phyloP scores from a whole-genome alignment of 352 stramenopile species.

The Phytopythium litorale region DNA sequence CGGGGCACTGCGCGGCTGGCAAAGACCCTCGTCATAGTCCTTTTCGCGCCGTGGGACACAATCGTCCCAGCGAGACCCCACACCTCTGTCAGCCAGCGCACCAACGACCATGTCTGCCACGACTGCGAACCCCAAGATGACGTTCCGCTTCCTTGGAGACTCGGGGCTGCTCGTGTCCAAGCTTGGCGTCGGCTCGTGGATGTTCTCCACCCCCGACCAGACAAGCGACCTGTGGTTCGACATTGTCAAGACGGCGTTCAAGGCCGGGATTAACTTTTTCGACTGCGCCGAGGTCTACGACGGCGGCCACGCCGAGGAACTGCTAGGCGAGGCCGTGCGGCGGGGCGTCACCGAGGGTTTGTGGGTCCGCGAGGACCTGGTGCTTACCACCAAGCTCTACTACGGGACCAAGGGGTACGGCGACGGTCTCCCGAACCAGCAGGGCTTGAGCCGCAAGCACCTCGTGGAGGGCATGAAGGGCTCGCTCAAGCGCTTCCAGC shows the following conservation, averaged over 20 bases:
- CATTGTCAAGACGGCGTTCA: not conserved
- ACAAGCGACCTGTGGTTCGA: conserved; percentile 10
- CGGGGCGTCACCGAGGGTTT: conserved; percentile 28
- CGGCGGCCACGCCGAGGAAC: conserved; percentile 25
- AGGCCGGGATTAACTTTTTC: conserved; percentile 42
- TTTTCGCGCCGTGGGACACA: too few species aligned
- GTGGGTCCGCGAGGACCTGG: conserved; percentile 37
- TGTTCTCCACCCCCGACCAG: not conserved
- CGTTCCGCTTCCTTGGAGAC: conserved; percentile 35
- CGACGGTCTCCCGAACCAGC: not conserved
- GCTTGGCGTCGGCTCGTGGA: conserved; percentile 32
- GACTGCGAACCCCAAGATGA: conserved; percentile 8
- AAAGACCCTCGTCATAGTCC: too few species aligned
- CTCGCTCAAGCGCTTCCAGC: conserved; percentile 15
- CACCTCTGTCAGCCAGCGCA: too few species aligned
- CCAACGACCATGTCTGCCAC: too few species aligned
- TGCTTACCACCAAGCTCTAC: conserved; percentile 55
- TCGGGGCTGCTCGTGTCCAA: conserved; percentile 33
- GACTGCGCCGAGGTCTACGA: conserved; percentile 38
- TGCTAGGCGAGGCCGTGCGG: conserved; percentile 40
- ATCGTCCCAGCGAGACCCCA: too few species aligned
- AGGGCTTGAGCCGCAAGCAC: conserved; percentile 37
- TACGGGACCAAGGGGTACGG: conserved; percentile 15
- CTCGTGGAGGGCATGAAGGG: conserved; percentile 33
- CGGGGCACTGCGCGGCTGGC: too few species aligned